Evolutionary conservation across 2,329 filamentous ascomycete genomes (phyloP).

Genomic region (Monosporascus cannonballus): DNA sequence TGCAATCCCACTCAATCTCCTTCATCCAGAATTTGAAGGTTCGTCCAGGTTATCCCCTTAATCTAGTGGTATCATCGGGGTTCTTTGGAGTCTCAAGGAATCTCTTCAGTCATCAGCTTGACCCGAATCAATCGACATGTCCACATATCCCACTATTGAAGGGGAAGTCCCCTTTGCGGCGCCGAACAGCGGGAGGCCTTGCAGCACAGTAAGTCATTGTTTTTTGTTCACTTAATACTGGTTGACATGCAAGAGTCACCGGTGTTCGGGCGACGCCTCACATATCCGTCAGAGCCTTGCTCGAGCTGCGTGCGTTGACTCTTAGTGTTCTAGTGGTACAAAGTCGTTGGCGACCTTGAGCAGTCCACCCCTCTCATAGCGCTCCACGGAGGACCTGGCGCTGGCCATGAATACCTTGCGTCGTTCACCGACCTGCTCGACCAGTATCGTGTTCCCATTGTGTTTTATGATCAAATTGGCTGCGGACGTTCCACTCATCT

Average conservation of each 20-base stretch:
- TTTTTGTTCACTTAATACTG: slow-evolving; percentile 7
- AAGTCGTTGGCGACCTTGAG: slow-evolving; percentile 3
- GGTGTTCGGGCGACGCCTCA: no score
- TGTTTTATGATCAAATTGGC: slow-evolving; percentile 47
- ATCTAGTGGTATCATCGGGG: background rate
- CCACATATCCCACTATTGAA: slow-evolving; percentile 3
- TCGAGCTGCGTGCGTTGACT: no score
- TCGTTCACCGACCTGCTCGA: background rate
- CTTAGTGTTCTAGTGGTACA: slow-evolving; percentile 3
- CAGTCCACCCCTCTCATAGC: slow-evolving; percentile 30
- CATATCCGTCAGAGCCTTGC: no score
- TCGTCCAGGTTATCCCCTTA: background rate
- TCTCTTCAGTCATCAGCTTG: background rate
- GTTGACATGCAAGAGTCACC: slow-evolving; percentile 3
- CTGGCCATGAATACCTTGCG: slow-evolving; percentile 3
- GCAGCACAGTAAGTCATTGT: slow-evolving; percentile 12
- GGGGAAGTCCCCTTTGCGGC: slow-evolving; percentile 10
- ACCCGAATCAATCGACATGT: background rate
- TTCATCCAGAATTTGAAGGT: background rate
- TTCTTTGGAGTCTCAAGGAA: background rate
- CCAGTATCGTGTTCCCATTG: background rate
- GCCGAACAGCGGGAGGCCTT: slow-evolving; percentile 8
- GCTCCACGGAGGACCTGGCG: slow-evolving; percentile 4
- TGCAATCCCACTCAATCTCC: background rate
- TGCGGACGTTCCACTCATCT: slow-evolving; percentile 40